Evolutionary conservation across 768 basidiomycete genomes (phyloP), one percentile per base, ranked within the genome.

Genomic region (Lentinula boryana): DNA sequence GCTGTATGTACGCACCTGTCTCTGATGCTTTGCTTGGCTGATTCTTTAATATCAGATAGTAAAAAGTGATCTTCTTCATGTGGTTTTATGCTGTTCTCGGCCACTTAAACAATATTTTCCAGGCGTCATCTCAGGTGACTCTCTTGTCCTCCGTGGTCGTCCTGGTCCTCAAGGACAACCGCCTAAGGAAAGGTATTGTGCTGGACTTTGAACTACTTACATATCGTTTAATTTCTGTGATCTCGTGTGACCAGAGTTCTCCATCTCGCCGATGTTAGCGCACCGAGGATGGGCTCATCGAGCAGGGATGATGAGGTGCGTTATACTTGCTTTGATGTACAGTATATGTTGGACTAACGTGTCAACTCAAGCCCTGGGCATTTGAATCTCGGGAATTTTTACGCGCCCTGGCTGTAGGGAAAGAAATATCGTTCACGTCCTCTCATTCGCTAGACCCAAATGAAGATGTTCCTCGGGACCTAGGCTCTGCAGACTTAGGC

Each of bases 361-460:
- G 12, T 58, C 3, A 40, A 33, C 18, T 3, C 40, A 64, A 96
- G 92, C 85, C 88, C 5, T 94, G 89, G 86, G 91, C 96, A 2
- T 97, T 89, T 72, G 92, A 95, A 70, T 85, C 94, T 51, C 89
- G 97, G 65, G 97, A 98, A 75, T 97, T 88, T 74, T 78, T 98
- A 38, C 88, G 97, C 46, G 77, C 86, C 23, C 75, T 95, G 50
- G 78, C 86, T 10, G 93, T 98, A 55, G 96, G 95, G 64, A 98
- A 97, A 71, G 87, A 95, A 73, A 80, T 98, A 67, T 81, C 87
- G 0, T 97, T 96, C 74, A 82, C 80, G 27, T 86, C 94, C 8
- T 84, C 84, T 27, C 93, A 97, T 72, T 86, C 88, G 43, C 76
- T 97, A 44, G 82, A 91, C 9, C 74, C 87, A 36, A 87, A 85